Base-by-base conservation (phyloP, 805 yeast genomes). In the Candida caryicola region DNA sequence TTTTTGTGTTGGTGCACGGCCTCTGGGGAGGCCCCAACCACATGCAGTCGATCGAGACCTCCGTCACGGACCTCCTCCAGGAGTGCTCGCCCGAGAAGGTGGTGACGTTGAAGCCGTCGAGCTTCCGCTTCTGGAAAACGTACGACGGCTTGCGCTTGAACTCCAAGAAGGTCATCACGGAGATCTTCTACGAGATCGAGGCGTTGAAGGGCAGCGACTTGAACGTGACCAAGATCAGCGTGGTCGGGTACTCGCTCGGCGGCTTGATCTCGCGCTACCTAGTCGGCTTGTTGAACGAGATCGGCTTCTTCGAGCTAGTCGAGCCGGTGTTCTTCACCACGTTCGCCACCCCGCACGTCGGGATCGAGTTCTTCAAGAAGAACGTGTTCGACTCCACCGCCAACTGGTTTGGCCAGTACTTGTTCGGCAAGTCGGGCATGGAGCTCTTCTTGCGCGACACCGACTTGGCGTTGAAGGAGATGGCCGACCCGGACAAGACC, bases 401-500 rank as follows among this genome's bases (percentile, higher is more conserved):
- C 13, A 69, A 68, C 42, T 14, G 21, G 3, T 17, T 57, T n/a
- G 74, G 71, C 1, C 54, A 52, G 18, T 55, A 51, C 36, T 46
- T 64, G 19, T 64, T 68, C 39, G 74, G 73, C 0, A 49, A 55
- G 28, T 55, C 68, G 0, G 74, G 74, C 0, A 41, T 47, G 21
- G 60, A 69, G 45, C 42, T 69, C 39, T 63, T 66, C 53, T 13
- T 61, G 6, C 46, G 62, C 2, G 74, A 77, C 40, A 41, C 63
- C 0, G 67, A 72, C 8, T 54, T 64, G 25, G 54, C 82, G 0
- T 47, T 90, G 17, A 63, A 69, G 0, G 64, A 71, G 17, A 54
- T 85, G 69, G 71, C 85, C 0, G 73, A 76, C 33, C 82, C 79
- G 1, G 54, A 60, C 33, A 68, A 68, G 5, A 59, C 51, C 7